Percentiles rank a stretch among this genome's conserved stretches.
Conservation (phyloP, 192 early-diverging fungal genomes). For the Geosiphon pyriformis region DNA sequence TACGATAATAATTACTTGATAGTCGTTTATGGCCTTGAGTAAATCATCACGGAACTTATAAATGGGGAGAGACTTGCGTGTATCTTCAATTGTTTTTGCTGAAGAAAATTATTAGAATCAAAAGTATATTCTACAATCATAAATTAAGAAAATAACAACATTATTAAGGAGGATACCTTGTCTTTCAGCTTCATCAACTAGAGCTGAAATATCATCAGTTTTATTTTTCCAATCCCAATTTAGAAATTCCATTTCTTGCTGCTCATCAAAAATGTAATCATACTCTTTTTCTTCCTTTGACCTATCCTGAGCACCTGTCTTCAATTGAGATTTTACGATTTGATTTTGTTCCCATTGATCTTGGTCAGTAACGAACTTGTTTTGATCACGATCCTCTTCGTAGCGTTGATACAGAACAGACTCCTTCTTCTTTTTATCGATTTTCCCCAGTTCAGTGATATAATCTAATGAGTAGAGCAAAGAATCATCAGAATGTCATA, state of each 20-base stretch:
- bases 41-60: conserved; percentile 81
- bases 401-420: conserved; percentile 84
- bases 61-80: conserved; percentile 87
- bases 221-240: conserved; percentile 55
- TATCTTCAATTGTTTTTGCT: conserved; percentile 58
- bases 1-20: conserved; percentile 89
- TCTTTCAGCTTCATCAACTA: conserved; percentile 62
- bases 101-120: too few relatives aligned
- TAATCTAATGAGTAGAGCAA: conserved; percentile 56
- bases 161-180: too few relatives aligned
- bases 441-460: conserved; percentile 96
- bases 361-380: conserved; percentile 76
- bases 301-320: conserved; percentile 49
- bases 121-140: too few relatives aligned
- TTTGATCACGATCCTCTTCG: conserved; percentile 64
- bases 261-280: conserved; percentile 91
- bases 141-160: too few relatives aligned
- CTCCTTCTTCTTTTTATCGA: conserved; percentile 92
- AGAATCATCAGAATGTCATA: not conserved
- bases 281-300: conserved; percentile 57
- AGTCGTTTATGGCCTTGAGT: conserved; percentile 75
- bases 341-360: conserved; percentile 91
- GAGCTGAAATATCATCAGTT: conserved; percentile 45
- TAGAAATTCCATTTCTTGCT: conserved; percentile 81
- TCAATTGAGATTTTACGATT: conserved; percentile 54